Evolutionary conservation across 805 yeast species (phyloP).

Genomic region (Danielia reshetovae): DNA sequence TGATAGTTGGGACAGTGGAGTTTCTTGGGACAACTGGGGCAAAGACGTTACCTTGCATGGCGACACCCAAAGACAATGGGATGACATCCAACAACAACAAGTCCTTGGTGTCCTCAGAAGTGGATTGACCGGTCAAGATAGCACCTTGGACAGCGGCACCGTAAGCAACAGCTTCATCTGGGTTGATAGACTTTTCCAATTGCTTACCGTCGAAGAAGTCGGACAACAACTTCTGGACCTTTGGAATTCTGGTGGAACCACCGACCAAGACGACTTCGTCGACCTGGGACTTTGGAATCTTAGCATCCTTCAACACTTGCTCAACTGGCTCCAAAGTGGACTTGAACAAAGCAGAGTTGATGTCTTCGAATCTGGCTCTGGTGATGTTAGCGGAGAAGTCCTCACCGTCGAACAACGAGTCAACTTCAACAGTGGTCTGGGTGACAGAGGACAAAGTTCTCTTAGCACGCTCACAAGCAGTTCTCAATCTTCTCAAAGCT

Average conservation of each 20-base stretch:
- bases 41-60: conserved; percentile 49
- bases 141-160: conserved; percentile 99
- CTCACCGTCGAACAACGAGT: conserved; percentile 89
- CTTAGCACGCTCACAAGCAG: conserved; percentile 98
- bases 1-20: conserved; percentile 49
- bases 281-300: conserved; percentile 78
- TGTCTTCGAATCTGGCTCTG: conserved; percentile 97
- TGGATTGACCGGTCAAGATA: conserved; percentile 47
- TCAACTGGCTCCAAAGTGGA: conserved; percentile 95
- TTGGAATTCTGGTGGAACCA: conserved; percentile 99
- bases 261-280: conserved; percentile 97
- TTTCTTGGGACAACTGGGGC: conserved; percentile 51
- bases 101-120: conserved; percentile 48
- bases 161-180: conserved; percentile 99
- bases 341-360: conserved; percentile 88
- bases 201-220: conserved; percentile 90
- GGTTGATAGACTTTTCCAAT: conserved; percentile 96
- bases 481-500: conserved; percentile 73
- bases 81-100: conserved; percentile 48
- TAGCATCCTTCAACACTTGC: conserved; percentile 91
- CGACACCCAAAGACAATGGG: conserved; percentile 49
- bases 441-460: conserved; percentile 93
- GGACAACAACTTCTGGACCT: conserved; percentile 91
- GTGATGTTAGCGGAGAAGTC: conserved; percentile 94
- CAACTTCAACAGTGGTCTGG: conserved; percentile 94